These are phyloP conservation scores for Schrenkiella parvula DNA, from an alignment of 345 rosid species.

Conservation along the genomic window DNA sequence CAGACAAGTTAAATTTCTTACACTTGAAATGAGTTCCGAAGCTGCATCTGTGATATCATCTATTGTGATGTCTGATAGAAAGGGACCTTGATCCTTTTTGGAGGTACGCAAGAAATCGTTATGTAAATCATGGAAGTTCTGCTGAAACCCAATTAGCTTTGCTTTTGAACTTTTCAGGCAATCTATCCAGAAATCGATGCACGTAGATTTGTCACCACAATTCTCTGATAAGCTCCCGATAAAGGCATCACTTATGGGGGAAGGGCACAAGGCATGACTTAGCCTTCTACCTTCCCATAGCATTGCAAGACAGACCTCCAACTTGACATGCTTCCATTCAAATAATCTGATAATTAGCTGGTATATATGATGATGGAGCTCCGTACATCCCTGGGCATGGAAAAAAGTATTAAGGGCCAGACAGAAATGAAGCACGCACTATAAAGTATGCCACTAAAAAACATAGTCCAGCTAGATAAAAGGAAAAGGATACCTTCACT, in stretches of 20 bases:
- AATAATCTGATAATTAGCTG: slow-evolving; percentile 52
- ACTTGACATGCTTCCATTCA: slow-evolving; percentile 45
- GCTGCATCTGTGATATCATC: slow-evolving; percentile 58
- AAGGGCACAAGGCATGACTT: slow-evolving; percentile 74
- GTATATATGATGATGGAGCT: slow-evolving; percentile 44
- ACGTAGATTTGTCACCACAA: slow-evolving; percentile 43
- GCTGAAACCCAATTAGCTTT: slow-evolving; percentile 57
- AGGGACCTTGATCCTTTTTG: slow-evolving; percentile 26
- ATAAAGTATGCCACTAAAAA: background rate
- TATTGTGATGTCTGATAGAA: slow-evolving; percentile 36
- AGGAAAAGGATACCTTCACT: slow-evolving; percentile 53
- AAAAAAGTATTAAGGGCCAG: slow-evolving; percentile 19
- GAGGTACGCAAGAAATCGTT: slow-evolving; percentile 24
- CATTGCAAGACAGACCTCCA: slow-evolving; percentile 53
- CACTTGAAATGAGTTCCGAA: slow-evolving; percentile 57
- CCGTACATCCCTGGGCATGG: slow-evolving; percentile 54
- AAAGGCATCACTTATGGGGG: slow-evolving; percentile 65
- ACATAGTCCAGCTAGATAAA: slow-evolving; percentile 11
- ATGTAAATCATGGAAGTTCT: slow-evolving; percentile 43
- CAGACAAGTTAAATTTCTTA: slow-evolving; percentile 36
- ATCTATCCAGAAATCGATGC: slow-evolving; percentile 59
- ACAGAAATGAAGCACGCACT: background rate
- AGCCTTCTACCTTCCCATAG: slow-evolving; percentile 85
- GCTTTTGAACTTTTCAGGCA: slow-evolving; percentile 64
- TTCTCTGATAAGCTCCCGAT: slow-evolving; percentile 42